Evolutionary conservation across 164 flowering plant genomes (phyloP).

Genomic region (Vitis rotundifolia): DNA sequence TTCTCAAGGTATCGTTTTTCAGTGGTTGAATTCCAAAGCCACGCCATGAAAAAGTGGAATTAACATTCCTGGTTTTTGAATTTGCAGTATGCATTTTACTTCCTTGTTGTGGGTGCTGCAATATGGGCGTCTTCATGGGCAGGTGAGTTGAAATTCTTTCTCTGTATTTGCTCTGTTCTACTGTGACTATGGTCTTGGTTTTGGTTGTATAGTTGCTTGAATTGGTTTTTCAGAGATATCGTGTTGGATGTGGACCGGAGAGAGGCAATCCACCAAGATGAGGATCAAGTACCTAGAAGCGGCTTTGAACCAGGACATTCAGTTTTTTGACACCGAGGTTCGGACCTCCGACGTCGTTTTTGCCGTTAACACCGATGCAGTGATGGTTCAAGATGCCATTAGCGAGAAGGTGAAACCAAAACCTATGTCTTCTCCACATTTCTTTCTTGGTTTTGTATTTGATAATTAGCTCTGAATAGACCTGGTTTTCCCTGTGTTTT

Average conservation of each 20-base stretch:
- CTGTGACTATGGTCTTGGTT: not conserved
- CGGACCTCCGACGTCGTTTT: conserved; percentile 90
- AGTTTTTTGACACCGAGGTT: conserved; percentile 87
- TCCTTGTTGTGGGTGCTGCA: conserved; percentile 94
- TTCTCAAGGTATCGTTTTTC: conserved; percentile 59
- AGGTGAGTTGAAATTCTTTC: conserved; percentile 39
- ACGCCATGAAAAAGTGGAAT: not conserved
- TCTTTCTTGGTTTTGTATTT: not conserved
- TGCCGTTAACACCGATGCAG: conserved; percentile 92
- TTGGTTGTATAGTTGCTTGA: conserved; percentile 3
- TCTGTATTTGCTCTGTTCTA: not conserved
- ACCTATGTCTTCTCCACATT: not conserved
- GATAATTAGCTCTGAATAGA: not conserved
- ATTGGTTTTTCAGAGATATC: conserved; percentile 73
- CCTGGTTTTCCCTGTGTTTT: not conserved
- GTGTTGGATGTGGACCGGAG: conserved; percentile 99
- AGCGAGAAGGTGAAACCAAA: conserved; percentile 79
- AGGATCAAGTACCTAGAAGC: conserved; percentile 93
- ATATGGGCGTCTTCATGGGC: conserved; percentile 99
- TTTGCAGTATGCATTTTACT: conserved; percentile 92
- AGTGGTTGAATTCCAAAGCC: not conserved
- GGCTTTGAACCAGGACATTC: conserved; percentile 89
- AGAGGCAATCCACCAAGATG: conserved; percentile 92
- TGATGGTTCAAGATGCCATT: conserved; percentile 95
- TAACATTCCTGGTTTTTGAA: conserved; percentile 1